These are phyloP conservation scores for Pseudogymnoascus sp. DNA, from an alignment of 2,329 filamentous ascomycete genomes.

Conservation along the genomic window DNA sequence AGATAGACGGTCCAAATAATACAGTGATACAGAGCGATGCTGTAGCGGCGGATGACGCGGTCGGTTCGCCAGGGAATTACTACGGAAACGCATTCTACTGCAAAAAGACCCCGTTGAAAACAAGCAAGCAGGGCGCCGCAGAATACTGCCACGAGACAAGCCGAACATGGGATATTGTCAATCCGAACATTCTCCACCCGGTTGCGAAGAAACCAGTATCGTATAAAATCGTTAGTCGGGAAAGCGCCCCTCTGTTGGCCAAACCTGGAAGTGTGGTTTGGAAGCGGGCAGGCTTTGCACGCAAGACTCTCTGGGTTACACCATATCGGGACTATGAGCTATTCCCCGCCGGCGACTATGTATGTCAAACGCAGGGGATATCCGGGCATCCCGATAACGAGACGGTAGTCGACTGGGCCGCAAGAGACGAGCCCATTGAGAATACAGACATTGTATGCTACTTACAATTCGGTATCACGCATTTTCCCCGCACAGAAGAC, in stretches of 20 bases:
- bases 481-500: constrained; percentile 84
- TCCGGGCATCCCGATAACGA: constrained; percentile 35
- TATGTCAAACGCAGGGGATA: constrained; percentile 49
- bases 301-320: constrained; percentile 50
- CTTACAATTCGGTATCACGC: constrained; percentile 88
- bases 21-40: constrained; percentile 80
- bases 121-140: constrained; percentile 57
- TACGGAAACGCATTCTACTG: constrained; percentile 90
- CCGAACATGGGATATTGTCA: constrained; percentile 85
- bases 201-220: constrained; percentile 76
- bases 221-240: constrained; percentile 85
- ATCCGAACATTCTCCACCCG: constrained; percentile 74
- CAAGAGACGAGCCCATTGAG: constrained; percentile 60
- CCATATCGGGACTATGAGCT: constrained; percentile 50
- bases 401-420: constrained; percentile 34
- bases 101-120: constrained; percentile 71
- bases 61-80: constrained; percentile 73
- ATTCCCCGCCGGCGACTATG: constrained; percentile 51
- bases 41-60: constrained; percentile 58
- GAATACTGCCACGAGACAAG: constrained; percentile 76
- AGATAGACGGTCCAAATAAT: constrained; percentile 78
- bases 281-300: constrained; percentile 50
- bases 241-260: constrained; percentile 69
- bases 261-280: constrained; percentile 70
- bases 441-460: constrained; percentile 84